Conservation (phyloP, 441 rosid species). For the Lepidium campestre region DNA sequence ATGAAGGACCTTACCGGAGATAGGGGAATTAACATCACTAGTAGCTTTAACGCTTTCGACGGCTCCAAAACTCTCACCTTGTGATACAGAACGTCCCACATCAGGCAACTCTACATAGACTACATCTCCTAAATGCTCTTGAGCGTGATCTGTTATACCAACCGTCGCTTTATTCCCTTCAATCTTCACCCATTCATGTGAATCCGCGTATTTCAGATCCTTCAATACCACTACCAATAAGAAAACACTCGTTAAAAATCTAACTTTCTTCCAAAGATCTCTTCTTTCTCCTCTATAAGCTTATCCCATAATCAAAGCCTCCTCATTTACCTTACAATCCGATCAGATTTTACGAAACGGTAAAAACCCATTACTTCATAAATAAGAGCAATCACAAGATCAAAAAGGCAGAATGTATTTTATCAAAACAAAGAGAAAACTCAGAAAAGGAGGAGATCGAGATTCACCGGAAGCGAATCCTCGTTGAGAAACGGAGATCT, state of each 20-base stretch:
- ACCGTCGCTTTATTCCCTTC: constrained; percentile 65
- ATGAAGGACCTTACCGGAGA: constrained; percentile 75
- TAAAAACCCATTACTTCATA: no score
- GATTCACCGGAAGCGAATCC: constrained; percentile 64
- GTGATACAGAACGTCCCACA: constrained; percentile 49
- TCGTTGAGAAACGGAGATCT: constrained; percentile 70
- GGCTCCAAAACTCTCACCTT: constrained; percentile 81
- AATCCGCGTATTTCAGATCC: constrained; percentile 75
- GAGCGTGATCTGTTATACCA: constrained; percentile 95
- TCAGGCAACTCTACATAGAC: constrained; percentile 91
- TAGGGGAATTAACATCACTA: constrained; percentile 81
- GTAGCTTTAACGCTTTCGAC: constrained; percentile 98
- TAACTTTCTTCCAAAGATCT: no score
- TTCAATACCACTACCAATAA: constrained; percentile 45
- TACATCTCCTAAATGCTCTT: constrained; percentile 94
- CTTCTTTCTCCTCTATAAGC: no score
- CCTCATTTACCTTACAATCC: no score
- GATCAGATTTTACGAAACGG: no score
- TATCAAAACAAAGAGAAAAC: neutral
- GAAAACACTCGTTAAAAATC: no score
- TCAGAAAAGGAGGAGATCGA: neutral
- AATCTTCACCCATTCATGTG: constrained; percentile 93
- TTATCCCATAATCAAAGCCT: no score
- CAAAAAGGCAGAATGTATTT: no score
- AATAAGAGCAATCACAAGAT: no score